Evolutionary conservation across 352 stramenopile species (phyloP), one percentile per base, ranked within the genome.

Genomic region (Globisporangium apiculatum): DNA sequence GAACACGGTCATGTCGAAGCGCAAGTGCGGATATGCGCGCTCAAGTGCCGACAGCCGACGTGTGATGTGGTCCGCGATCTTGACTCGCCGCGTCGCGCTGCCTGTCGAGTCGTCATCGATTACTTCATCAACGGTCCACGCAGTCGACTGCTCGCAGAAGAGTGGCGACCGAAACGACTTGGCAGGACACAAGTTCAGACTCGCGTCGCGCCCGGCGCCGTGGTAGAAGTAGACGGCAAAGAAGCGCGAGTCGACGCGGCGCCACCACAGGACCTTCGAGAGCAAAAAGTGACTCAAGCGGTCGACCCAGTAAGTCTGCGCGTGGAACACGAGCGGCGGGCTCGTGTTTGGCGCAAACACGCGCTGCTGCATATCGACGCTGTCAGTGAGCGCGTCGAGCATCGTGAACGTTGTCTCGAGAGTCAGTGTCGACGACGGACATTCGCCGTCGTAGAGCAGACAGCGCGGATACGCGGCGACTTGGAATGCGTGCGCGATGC

Each of bases 341-440:
- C 24, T 5, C 31, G 11, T 9, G 18, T 17, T 42, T 51, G 46
- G 3, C 17, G 9, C 1, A 64, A 71, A 42, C 24, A 31, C 24
- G 24, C 24, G 24, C 46, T 60, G 35, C 18, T 36, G 3, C 7
- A 8, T 35, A 24, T 66, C 0, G 65, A 17, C 0, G 60, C 46
- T 0, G 40, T 48, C 67, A 77, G 24, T 61, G 9, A 80, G 52
- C 6, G 46, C 61, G 31, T 77, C 64, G 0, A 80, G 51, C 67
- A 80, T 76, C 11, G 47, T 54, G 53, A 76, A 76, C 0, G 62
- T 49, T 2, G 56, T 75, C 10, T 38, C 7, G 1, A 79, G 48
- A 40, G 63, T 56, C 10, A 79, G 17, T 2, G 35, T 12, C 9
- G 57, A 57, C 0, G 46, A 15, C 0, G 43, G 12, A 10, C 67